Percentiles rank a stretch among this genome's conserved stretches.
These are phyloP conservation scores for Apiospora phragmitis DNA, from an alignment of 2,329 filamentous ascomycete species.

Conservation along the genomic window DNA sequence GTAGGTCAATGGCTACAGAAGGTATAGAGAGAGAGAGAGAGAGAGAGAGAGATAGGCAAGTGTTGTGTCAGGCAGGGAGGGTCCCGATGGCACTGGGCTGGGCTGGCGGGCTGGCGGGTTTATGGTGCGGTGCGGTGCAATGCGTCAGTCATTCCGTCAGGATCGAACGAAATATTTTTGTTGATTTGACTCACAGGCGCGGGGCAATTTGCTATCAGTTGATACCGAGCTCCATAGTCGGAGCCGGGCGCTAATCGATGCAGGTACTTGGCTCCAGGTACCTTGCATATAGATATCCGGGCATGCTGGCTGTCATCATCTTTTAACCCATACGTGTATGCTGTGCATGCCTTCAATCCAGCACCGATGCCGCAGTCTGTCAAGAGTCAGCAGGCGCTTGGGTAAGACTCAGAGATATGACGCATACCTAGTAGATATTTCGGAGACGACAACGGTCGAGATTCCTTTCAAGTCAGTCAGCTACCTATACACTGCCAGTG, in stretches of 20 bases:
- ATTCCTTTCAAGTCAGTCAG: background rate
- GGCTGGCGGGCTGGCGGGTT: no score
- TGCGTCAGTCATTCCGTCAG: background rate
- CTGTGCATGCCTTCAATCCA: background rate
- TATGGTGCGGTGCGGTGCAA: background rate
- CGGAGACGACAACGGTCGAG: no score
- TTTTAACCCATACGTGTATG: background rate
- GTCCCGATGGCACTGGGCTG: no score
- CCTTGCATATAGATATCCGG: background rate
- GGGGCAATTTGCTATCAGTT: background rate
- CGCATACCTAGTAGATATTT: no score
- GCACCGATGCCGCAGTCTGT: background rate
- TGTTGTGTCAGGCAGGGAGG: no score
- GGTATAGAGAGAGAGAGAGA: no score
- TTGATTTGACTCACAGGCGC: conserved; percentile 7
- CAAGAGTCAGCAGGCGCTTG: background rate
- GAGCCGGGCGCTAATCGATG: background rate
- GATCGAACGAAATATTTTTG: background rate
- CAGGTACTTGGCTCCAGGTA: background rate
- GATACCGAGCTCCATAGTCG: background rate
- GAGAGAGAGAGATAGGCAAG: no score
- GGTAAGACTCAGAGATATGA: background rate
- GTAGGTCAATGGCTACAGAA: conserved; percentile 17
- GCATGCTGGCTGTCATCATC: background rate
- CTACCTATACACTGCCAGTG: background rate